Base-by-base conservation (phyloP, 176 grass and related monocot genomes). In the Aegilops tauschii region DNA sequence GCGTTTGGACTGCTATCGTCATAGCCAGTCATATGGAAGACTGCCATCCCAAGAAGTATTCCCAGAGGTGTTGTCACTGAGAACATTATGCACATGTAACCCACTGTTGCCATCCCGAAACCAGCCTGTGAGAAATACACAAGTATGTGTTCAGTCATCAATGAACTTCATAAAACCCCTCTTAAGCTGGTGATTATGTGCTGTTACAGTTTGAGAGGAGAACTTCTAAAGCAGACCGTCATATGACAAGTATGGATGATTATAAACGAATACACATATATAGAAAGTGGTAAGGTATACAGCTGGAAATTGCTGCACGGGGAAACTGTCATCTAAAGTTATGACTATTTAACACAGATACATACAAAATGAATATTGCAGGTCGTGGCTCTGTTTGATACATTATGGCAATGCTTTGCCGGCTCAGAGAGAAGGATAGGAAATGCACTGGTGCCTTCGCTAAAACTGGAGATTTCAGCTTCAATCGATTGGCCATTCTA, bases 11-110 rank as follows among this genome's bases (percentile, higher is more conserved):
- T 99, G 79, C 88, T 96, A 80, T 99, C 97, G 0, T 99, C 92
- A 76, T 99, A 99, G 37, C 94, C 97, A 25, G 97, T 98, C 87
- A 98, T 83, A 47, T 94, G 88, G 91, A 96, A 98, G 61, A 99
- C 58, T 8, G 86, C 75, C 97, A 99, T 99, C 70, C 97, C 97
- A 34, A 98, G 86, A 64, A 98, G 83, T 81, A 98, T 98, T 50
- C 97, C 97, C 49, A 96, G 14, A 40, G 97, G 94, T 65, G 94
- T 94, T 36, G 97, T 98, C 66, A 96, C 90, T 20, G 97, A 91
- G 89, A 98, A 98, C 97, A 98, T 96, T 81, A 98, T 68, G 77
- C 97, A 98, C 97, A 96, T 98, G 80, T 98, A 98, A 44, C 79
- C 88, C 50, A 98, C 93, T 10, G 94, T 96, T 49, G 78, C 64